phyloP scores from a whole-genome alignment of 768 basidiomycete genomes.

The Suillus clintonianus region DNA sequence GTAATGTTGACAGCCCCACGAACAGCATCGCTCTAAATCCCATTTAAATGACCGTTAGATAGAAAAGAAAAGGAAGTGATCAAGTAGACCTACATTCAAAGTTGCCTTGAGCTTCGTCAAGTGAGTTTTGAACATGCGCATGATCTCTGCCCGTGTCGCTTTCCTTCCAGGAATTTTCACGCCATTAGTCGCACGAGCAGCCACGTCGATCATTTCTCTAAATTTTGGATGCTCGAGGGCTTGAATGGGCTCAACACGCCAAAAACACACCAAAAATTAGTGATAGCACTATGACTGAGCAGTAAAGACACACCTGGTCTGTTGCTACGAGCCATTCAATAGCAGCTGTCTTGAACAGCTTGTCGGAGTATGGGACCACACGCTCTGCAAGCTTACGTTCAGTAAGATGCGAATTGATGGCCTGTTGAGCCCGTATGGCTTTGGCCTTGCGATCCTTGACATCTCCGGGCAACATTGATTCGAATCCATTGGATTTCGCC shows the following conservation, averaged over 20 bases:
- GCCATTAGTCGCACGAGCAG: constrained; percentile 17
- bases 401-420: constrained; percentile 3
- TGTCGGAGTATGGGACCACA: constrained; percentile 32
- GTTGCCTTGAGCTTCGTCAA: constrained; percentile 10
- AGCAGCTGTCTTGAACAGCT: constrained; percentile 14
- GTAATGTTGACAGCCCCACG: constrained; percentile 33
- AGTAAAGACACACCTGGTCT: constrained; percentile 32
- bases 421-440: background rate
- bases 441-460: constrained; percentile 18
- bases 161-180: constrained; percentile 30
- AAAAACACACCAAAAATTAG: too few relatives aligned
- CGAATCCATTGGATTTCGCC: constrained; percentile 16
- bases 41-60: background rate
- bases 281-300: too few relatives aligned
- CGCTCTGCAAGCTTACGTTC: constrained; percentile 14
- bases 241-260: too few relatives aligned
- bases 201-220: constrained; percentile 40
- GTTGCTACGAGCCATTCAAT: constrained; percentile 41
- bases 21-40: constrained; percentile 16
- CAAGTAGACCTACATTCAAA: constrained; percentile 20
- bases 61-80: background rate
- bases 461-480: constrained; percentile 31
- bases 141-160: constrained; percentile 28
- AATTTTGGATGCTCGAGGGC: constrained; percentile 16
- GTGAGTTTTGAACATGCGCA: constrained; percentile 27